Evolutionary conservation across 495 filamentous ascomycete genomes (phyloP), one percentile per base, ranked within the genome.

Genomic region (Talaromyces trachyspermus): DNA sequence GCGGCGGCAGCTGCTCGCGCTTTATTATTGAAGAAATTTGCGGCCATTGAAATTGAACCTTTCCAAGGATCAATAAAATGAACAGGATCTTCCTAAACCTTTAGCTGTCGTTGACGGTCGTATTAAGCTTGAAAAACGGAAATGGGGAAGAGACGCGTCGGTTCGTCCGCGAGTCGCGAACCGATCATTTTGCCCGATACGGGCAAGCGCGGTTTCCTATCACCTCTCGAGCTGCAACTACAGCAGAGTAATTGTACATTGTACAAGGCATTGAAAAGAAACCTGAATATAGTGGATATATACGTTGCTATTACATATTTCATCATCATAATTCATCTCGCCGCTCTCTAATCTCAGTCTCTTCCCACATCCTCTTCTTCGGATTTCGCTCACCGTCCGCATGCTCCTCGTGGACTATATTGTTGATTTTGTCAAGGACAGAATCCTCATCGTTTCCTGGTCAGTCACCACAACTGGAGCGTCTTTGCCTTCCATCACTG

Each of bases 1-100:
- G 82, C 80, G 19, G 79, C 86, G 1, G 86, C 88, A 6, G 85
- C 89, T 65, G 88, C 87, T 20, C 89, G 86, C 33, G 90, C 92
- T 68, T 90, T 95, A 53, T 95, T 78, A 62, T 92, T 89, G 66
- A 99, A 99, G 69, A 97, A 99, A 60, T 73, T 89, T 23, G 87
- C 78, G 54, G 69, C 65, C 69, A 65, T 63, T 26, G 51, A 46
- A 8, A 36, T 33, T 40, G 17, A 7, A 12, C 37, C 37, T n/a
- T n/a, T n/a, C n/a, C n/a, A n/a, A n/a, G n/a, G n/a, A n/a, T n/a
- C n/a, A n/a, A n/a, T n/a, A n/a, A n/a, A n/a, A n/a, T n/a, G n/a
- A n/a, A n/a, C n/a, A n/a, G n/a, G n/a, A n/a, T n/a, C n/a, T n/a
- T n/a, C n/a, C n/a, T n/a, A n/a, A n/a, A n/a, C n/a, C n/a, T n/a